Evolutionary conservation across 805 yeast genomes (phyloP).

Genomic region (Debaryomyces prosopidis): DNA sequence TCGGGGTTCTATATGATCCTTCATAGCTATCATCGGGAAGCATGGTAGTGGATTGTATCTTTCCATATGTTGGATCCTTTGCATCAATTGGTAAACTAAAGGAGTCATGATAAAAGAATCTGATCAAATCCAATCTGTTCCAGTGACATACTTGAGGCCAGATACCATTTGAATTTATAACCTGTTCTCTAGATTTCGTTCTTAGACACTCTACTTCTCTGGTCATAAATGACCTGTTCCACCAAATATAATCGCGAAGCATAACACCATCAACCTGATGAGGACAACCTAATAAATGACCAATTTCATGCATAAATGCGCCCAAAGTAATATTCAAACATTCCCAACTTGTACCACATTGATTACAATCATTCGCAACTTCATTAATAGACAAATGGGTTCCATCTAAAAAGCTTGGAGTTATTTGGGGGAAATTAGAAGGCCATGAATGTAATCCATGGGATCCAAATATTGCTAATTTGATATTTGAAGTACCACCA

Average conservation of each 20-base stretch:
- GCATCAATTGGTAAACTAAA: constrained; percentile 71
- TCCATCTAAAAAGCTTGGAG: constrained; percentile 69
- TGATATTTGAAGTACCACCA: constrained; percentile 71
- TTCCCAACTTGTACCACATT: constrained; percentile 90
- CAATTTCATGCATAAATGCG: constrained; percentile 94
- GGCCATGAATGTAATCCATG: constrained; percentile 95
- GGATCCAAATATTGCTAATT: constrained; percentile 89
- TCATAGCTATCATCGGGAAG: constrained; percentile 15
- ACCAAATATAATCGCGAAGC: constrained; percentile 79
- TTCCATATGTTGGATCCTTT: constrained; percentile 40
- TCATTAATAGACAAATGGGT: constrained; percentile 60
- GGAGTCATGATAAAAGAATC: constrained; percentile 80
- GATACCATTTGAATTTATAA: constrained; percentile 34
- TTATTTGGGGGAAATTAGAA: constrained; percentile 68
- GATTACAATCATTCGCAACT: constrained; percentile 88
- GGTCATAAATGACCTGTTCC: constrained; percentile 80
- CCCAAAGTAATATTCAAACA: constrained; percentile 83
- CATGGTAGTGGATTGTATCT: constrained; percentile 33
- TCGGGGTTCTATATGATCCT: constrained; percentile 18
- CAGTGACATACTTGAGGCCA: constrained; percentile 75
- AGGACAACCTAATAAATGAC: constrained; percentile 88
- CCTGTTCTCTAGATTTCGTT: constrained; percentile 48
- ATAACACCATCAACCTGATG: constrained; percentile 89
- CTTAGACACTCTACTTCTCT: constrained; percentile 60
- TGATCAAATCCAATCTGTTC: constrained; percentile 77